A percentile compares a stretch with the other conserved stretches of the same genome.
phyloP scores from a whole-genome alignment of 2,329 filamentous ascomycete genomes.

The Curvularia sp. region DNA sequence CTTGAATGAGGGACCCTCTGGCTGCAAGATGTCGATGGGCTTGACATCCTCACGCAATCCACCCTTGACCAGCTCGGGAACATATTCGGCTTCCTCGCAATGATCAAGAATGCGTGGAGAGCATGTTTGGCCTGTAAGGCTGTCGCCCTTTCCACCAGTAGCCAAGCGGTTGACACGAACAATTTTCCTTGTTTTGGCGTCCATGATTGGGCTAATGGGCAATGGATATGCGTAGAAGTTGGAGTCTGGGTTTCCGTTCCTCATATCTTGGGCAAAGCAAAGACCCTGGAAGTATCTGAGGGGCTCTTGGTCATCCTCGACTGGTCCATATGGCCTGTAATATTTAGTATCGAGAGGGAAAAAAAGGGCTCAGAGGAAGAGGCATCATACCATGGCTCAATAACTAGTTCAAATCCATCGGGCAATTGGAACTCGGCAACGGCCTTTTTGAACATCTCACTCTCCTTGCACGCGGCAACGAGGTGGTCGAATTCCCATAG shows the following conservation, averaged over 20 bases:
- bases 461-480: conserved; percentile 58
- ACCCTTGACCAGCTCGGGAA: conserved; percentile 50
- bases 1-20: conserved; percentile 71
- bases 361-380: not conserved
- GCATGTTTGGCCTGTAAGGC: conserved; percentile 50
- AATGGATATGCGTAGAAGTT: conserved; percentile 53
- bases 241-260: conserved; percentile 53
- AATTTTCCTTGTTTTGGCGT: conserved; percentile 45
- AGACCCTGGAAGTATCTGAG: conserved; percentile 62
- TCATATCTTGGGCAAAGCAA: conserved; percentile 59
- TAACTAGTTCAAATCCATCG: conserved; percentile 62
- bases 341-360: conserved; percentile 7
- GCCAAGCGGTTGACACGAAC: conserved; percentile 48
- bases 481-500: conserved; percentile 50
- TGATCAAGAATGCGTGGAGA: conserved; percentile 53
- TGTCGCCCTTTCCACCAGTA: conserved; percentile 49
- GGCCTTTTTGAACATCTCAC: conserved; percentile 60
- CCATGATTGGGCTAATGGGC: conserved; percentile 49
- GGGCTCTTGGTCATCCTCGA: conserved; percentile 55
- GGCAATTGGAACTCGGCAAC: conserved; percentile 61
- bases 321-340: conserved; percentile 60
- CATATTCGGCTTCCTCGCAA: conserved; percentile 61
- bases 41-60: conserved; percentile 59
- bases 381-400: conserved; percentile 57
- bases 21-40: conserved; percentile 75